Percentiles rank a stretch among this genome's conserved stretches.
phyloP scores from a whole-genome alignment of 2,329 filamentous ascomycete genomes.

The Ploettnerulaceae sp. region DNA sequence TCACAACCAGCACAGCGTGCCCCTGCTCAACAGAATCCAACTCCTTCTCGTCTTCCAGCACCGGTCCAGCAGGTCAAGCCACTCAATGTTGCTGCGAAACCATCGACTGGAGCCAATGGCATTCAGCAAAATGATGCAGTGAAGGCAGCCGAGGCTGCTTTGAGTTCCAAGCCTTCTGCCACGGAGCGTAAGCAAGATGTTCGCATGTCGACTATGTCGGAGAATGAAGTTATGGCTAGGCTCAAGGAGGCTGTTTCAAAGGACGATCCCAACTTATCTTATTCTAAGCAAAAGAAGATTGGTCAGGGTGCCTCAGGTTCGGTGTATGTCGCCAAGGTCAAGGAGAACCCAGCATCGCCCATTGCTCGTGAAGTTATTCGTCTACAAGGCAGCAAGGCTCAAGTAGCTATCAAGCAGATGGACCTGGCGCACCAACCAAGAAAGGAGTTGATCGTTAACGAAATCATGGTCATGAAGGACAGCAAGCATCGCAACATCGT shows the following conservation, averaged over 20 bases:
- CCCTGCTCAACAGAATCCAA: conserved; percentile 43
- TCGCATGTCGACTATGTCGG: conserved; percentile 97
- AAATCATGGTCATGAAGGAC: conserved; percentile 99
- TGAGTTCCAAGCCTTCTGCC: conserved; percentile 74
- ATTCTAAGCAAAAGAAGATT: conserved; percentile 99
- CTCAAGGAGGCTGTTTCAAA: conserved; percentile 92
- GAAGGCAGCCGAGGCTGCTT: conserved; percentile 83
- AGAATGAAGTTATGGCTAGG: conserved; percentile 94
- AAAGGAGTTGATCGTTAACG: conserved; percentile 98
- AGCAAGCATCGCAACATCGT: conserved; percentile 98
- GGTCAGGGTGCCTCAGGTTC: conserved; percentile 97
- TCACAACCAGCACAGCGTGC: conserved; percentile 37
- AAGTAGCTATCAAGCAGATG: conserved; percentile 99
- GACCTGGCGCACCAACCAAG: conserved; percentile 93
- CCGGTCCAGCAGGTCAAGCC: conserved; percentile 60
- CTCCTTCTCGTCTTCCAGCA: conserved; percentile 50
- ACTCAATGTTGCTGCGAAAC: conserved; percentile 70
- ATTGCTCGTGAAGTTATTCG: conserved; percentile 75
- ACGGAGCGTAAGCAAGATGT: conserved; percentile 82
- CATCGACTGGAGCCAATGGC: conserved; percentile 37
- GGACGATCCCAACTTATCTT: conserved; percentile 88
- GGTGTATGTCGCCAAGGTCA: conserved; percentile 95
- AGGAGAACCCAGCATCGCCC: conserved; percentile 76
- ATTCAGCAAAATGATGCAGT: conserved; percentile 57
- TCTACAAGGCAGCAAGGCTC: conserved; percentile 72